These are phyloP conservation scores for Akanthomyces uredinophilus DNA, from an alignment of 2,329 filamentous ascomycete genomes.

Conservation along the genomic window DNA sequence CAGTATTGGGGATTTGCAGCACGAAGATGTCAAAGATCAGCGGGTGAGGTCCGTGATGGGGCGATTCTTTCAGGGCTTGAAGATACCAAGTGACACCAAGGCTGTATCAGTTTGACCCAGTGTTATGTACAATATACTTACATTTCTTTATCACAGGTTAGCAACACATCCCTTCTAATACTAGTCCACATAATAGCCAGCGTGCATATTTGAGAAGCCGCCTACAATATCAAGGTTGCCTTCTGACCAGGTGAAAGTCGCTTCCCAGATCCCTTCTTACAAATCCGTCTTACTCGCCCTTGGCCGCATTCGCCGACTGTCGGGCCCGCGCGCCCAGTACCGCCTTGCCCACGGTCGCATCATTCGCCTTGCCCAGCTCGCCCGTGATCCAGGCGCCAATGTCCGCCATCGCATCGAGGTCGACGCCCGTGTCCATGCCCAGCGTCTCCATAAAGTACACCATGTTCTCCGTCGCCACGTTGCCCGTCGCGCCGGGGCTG, in stretches of 20 bases:
- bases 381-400: slow-evolving; percentile 68
- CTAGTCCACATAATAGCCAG: too few species aligned
- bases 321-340: slow-evolving; percentile 46
- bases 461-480: slow-evolving; percentile 79
- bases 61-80: not conserved
- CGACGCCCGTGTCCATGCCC: slow-evolving; percentile 69
- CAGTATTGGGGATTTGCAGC: too few species aligned
- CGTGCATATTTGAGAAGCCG: too few species aligned
- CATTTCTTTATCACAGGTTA: too few species aligned
- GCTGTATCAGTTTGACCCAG: too few species aligned
- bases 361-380: slow-evolving; percentile 58
- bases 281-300: slow-evolving; percentile 7
- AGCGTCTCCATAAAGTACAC: slow-evolving; percentile 72
- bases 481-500: slow-evolving; percentile 79
- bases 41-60: not conserved
- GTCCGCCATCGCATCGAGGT: slow-evolving; percentile 60
- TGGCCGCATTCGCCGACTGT: slow-evolving; percentile 22
- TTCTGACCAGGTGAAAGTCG: too few species aligned
- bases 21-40: not conserved
- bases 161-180: too few species aligned
- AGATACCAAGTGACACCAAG: too few species aligned
- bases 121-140: too few species aligned
- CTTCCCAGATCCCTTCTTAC: not conserved
- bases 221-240: too few species aligned
- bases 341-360: slow-evolving; percentile 63